Base-by-base conservation (phyloP, 192 early-diverging fungal species). In the Rhizophagus sp. region DNA sequence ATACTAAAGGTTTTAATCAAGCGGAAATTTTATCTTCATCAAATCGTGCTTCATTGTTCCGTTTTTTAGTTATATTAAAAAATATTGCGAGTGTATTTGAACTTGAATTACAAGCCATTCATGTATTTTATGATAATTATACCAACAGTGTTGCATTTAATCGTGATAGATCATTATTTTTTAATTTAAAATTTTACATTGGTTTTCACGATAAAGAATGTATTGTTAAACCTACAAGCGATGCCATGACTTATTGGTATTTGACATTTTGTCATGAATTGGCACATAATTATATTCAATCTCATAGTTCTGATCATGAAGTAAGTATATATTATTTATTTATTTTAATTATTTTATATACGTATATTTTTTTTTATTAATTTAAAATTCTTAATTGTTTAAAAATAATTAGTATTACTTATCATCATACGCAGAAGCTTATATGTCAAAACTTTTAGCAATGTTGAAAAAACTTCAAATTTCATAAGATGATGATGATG, bases 121-220 rank as follows among this genome's bases (percentile, higher is more conserved):
- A 96, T 75, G 87, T 97, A 15, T 97, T 91, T 72, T 96, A 88
- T 79, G 96, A 97, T 82, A 76, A 73, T 2, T 80, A 87, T 44
- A 93, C 94, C 1, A 76, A 84, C 1, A 88, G 92, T 1, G 90
- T 97, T 81, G 95, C 95, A 7, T 97, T 97, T 74, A 95, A 97
- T 73, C 87, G 92, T 2, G 89, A 86, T 25, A 86, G 90, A 0
- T 83, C 91, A 15, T 83, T 97, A 44, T 97, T 96, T 77, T 95
- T 97, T 84, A 97, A 97, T 68, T 79, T 92, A 63, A 80, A 95
- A 13, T 97, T 87, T 83, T 97, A 91, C 80, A 81, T 93, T 7
- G 90, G 85, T 0, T 80, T 94, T 74, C 93, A 95, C 62, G 88
- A 88, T 69, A 82, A 85, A 63, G 67, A 71, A 12, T 81, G 71